Percentiles rank a stretch among this genome's conserved stretches.
Evolutionary conservation across 805 yeast genomes (phyloP).

Genomic region (Yarrowia hollandica): DNA sequence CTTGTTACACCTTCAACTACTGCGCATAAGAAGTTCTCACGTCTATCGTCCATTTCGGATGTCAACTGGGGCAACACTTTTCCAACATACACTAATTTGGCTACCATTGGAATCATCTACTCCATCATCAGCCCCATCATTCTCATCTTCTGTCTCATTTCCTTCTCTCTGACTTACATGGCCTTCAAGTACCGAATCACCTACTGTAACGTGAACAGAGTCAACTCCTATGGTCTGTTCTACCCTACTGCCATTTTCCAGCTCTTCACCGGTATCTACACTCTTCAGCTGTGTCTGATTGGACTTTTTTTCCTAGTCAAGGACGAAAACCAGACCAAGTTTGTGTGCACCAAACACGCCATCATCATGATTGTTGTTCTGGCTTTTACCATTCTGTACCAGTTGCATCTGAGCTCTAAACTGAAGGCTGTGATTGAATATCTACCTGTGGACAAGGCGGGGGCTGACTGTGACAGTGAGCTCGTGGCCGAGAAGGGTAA

Average conservation of each 20-base stretch:
- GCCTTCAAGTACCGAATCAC: slow-evolving; percentile 72
- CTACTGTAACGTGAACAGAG: slow-evolving; percentile 64
- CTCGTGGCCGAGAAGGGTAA: neutral
- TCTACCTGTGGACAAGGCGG: slow-evolving; percentile 4
- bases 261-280: slow-evolving; percentile 76
- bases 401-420: slow-evolving; percentile 49
- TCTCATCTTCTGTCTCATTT: slow-evolving; percentile 56
- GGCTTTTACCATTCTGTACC: slow-evolving; percentile 56
- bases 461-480: neutral
- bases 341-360: slow-evolving; percentile 51
- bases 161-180: slow-evolving; percentile 57
- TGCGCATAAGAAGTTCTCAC: slow-evolving; percentile 56
- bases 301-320: slow-evolving; percentile 71
- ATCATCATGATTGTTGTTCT: slow-evolving; percentile 54
- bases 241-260: slow-evolving; percentile 77
- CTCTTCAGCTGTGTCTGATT: slow-evolving; percentile 72
- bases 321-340: slow-evolving; percentile 47
- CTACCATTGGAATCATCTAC: slow-evolving; percentile 75
- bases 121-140: slow-evolving; percentile 79
- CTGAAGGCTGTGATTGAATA: slow-evolving; percentile 24
- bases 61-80: slow-evolving; percentile 77
- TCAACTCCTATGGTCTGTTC: slow-evolving; percentile 40
- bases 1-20: slow-evolving; percentile 42
- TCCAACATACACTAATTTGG: slow-evolving; percentile 74
- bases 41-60: slow-evolving; percentile 48